Evolutionary conservation across 495 filamentous ascomycete species (phyloP).

Genomic region (Rhypophila decipiens): DNA sequence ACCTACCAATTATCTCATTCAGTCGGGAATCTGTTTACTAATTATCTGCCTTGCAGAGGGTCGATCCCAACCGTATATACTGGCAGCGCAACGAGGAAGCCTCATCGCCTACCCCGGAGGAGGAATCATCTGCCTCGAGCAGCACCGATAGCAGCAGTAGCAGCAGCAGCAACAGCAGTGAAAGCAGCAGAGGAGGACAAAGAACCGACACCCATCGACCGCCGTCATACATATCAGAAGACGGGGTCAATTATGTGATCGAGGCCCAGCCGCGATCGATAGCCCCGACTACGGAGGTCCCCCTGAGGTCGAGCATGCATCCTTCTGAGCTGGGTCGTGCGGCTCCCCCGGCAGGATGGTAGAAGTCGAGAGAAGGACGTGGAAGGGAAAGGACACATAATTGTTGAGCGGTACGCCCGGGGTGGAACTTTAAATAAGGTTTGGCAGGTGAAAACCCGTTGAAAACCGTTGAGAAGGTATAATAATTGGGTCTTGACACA

Average conservation of each 20-base stretch:
- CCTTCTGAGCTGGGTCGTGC: constrained; percentile 34
- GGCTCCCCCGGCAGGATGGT: constrained; percentile 17
- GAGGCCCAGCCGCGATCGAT: constrained; percentile 53
- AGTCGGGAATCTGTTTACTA: not conserved
- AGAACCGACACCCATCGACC: constrained; percentile 37
- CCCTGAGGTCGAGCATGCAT: constrained; percentile 32
- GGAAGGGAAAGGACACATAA: too few species aligned
- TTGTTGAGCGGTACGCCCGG: too few species aligned
- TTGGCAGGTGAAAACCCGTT: too few species aligned
- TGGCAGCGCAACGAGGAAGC: constrained; percentile 59
- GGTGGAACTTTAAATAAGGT: too few species aligned
- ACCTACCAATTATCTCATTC: not conserved
- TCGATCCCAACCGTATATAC: constrained; percentile 72
- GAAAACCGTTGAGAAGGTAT: too few species aligned
- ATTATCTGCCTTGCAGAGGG: constrained; percentile 42
- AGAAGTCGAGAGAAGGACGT: too few species aligned
- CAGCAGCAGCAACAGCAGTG: constrained; percentile 9
- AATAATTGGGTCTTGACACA: too few species aligned
- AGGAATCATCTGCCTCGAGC: not conserved
- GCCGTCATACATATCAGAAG: constrained; percentile 65
- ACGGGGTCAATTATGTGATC: constrained; percentile 63
- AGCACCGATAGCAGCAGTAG: constrained; percentile 2
- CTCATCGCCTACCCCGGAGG: not conserved
- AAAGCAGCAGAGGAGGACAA: not conserved
- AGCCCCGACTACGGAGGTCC: constrained; percentile 34